A percentile compares a stretch with the other conserved stretches of the same genome.
These are phyloP conservation scores for Dactylellina parvicollis DNA, from an alignment of 2,329 filamentous ascomycete species.

Conservation along the genomic window DNA sequence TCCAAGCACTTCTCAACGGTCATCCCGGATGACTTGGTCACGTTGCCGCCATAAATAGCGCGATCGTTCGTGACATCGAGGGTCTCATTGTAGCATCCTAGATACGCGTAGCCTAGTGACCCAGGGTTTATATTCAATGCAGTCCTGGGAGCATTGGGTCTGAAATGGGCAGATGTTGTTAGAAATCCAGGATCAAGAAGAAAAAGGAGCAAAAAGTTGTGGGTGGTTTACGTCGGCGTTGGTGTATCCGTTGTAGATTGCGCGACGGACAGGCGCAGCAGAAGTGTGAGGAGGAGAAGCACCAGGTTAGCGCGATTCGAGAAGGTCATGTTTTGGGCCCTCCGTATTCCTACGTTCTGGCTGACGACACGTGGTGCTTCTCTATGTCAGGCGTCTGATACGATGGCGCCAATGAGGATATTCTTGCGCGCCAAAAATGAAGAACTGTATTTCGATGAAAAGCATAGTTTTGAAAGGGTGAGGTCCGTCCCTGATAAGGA, in stretches of 20 bases:
- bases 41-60: slow-evolving; percentile 65
- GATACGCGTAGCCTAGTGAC: slow-evolving; percentile 63
- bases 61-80: slow-evolving; percentile 63
- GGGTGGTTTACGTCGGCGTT: slow-evolving; percentile 20
- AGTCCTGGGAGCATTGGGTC: slow-evolving; percentile 1
- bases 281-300: slow-evolving; percentile 12
- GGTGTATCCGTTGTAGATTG: slow-evolving; percentile 7
- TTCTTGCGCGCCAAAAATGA: no score
- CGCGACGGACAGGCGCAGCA: slow-evolving; percentile 28
- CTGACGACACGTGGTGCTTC: slow-evolving; percentile 3
- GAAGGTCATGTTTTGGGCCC: neutral
- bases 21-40: slow-evolving; percentile 64
- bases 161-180: neutral
- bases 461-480: no score
- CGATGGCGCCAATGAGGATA: no score
- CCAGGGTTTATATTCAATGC: slow-evolving; percentile 21
- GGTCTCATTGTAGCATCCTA: slow-evolving; percentile 71
- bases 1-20: slow-evolving; percentile 66
- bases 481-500: no score
- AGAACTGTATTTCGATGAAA: no score
- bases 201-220: neutral
- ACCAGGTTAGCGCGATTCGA: neutral
- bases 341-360: neutral
- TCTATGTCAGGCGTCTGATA: slow-evolving; percentile 25
- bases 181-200: neutral